Percentiles rank a stretch among this genome's conserved stretches.
phyloP scores from a whole-genome alignment of 1,139 yeast species.

The Lodderomyces elongisporus region DNA sequence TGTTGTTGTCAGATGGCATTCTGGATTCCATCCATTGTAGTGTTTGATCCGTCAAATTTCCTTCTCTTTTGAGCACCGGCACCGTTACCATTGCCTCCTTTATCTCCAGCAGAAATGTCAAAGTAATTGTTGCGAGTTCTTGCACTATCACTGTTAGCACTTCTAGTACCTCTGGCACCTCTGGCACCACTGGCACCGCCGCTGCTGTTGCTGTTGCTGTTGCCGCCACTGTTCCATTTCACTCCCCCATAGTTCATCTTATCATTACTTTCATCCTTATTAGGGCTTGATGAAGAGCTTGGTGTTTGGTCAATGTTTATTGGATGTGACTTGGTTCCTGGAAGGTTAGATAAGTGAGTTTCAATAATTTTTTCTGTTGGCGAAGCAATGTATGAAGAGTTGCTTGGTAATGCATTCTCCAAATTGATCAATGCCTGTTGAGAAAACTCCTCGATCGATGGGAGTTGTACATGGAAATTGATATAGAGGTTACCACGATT shows the following conservation, averaged over 20 bases:
- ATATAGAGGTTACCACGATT: conserved; percentile 38
- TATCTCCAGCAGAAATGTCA: no score
- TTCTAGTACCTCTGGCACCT: no score
- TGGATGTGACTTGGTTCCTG: conserved; percentile 10
- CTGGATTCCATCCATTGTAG: no score
- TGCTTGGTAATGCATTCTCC: conserved; percentile 21
- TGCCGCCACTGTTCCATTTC: conserved; percentile 1
- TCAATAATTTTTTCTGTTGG: conserved; percentile 11
- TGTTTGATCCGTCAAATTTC: no score
- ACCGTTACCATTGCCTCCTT: no score
- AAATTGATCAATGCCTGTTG: conserved; percentile 22
- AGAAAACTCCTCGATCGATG: conserved; percentile 25
- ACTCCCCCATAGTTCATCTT: not conserved
- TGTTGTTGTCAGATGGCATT: no score
- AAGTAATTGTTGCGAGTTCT: no score
- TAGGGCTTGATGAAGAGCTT: conserved; percentile 4
- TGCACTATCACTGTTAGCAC: no score
- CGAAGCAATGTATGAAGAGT: conserved; percentile 3
- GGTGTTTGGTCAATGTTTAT: conserved; percentile 6
- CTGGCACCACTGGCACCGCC: no score
- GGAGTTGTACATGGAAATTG: conserved; percentile 37
- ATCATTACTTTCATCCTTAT: not conserved
- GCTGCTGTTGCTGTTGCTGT: conserved; percentile 4
- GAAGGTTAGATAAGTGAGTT: conserved; percentile 23
- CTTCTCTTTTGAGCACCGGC: not conserved